phyloP scores from a whole-genome alignment of 2,329 filamentous ascomycete species.

The Alternaria sp. region DNA sequence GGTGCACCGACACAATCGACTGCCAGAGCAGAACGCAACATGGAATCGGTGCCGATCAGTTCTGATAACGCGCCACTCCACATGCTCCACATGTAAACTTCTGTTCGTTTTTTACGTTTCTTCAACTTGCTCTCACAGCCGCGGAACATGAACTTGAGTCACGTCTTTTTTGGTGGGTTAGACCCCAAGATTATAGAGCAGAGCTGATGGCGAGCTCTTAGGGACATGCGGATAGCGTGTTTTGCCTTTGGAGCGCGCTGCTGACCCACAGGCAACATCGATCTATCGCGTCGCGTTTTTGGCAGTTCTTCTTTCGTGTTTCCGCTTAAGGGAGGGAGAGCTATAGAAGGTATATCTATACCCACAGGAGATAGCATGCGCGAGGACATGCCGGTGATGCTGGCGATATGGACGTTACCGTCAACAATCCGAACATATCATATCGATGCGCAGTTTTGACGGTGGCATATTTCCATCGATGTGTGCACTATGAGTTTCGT shows the following conservation, averaged over 20 bases:
- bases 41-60: neutral
- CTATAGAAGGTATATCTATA: fast-evolving
- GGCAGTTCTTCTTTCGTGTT: neutral
- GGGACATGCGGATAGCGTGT: neutral
- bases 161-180: too few relatives aligned
- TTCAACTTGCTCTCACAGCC: neutral
- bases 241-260: neutral
- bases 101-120: neutral
- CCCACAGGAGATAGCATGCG: neutral
- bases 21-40: neutral
- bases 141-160: neutral
- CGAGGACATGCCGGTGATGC: neutral
- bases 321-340: neutral
- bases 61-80: neutral
- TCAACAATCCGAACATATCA: neutral
- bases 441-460: neutral
- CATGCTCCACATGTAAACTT: neutral
- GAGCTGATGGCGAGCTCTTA: neutral
- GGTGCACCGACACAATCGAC: neutral
- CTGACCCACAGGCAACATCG: neutral
- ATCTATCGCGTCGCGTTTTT: neutral
- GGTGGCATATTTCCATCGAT: neutral
- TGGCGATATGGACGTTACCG: neutral
- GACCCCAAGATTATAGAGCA: neutral
- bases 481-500: neutral